Base-by-base conservation (phyloP, 2,329 filamentous ascomycete species). In the Pseudopyricularia cyperi region DNA sequence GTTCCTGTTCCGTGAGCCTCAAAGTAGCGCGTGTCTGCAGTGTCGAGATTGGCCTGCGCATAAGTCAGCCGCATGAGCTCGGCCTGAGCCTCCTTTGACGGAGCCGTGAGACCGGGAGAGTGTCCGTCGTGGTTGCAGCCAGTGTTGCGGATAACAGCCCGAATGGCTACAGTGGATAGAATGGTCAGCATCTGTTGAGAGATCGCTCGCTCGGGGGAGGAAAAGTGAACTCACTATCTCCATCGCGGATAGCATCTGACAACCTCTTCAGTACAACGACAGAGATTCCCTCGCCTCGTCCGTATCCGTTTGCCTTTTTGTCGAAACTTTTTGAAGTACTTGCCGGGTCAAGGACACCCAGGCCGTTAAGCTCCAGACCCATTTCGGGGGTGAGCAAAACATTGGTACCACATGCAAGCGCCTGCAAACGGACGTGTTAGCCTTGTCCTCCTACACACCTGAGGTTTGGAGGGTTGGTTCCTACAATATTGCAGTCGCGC, bases 211-310 rank as follows among this genome's bases (percentile, higher is more conserved):
- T 37, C 15, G 33, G 8, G 34, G 8, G 14, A 7, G 15, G 5
- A 15, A 37, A 37, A n/a, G 8, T 37, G 5, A n/a, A 37, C 34
- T 37, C 7, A 37, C 67, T 73, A 12, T 74, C 55, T 11, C 70
- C 71, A 46, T 68, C 55, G 1, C 65, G 69, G 35, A 71, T 64
- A 1, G 81, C 82, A 60, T 80, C 74, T 4, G 68, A 65, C 0
- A 84, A 64, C 1, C 71, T 71, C 62, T 85, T 85, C 48, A 86
- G 59, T 3, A 72, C 52, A 1, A 76, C 35, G 7, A 63, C 57
- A 3, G 58, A 65, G 7, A 69, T 59, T 1, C 69, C 73, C 53
- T 77, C 74, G 1, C 68, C 72, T 12, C 69, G 62, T 0, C 62
- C 66, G 54, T 75, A 77, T 0, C 73, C 74, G 52, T 71, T 63